These are phyloP conservation scores for Vigna angularis DNA, from an alignment of 306 rosid genomes.

Conservation along the genomic window DNA sequence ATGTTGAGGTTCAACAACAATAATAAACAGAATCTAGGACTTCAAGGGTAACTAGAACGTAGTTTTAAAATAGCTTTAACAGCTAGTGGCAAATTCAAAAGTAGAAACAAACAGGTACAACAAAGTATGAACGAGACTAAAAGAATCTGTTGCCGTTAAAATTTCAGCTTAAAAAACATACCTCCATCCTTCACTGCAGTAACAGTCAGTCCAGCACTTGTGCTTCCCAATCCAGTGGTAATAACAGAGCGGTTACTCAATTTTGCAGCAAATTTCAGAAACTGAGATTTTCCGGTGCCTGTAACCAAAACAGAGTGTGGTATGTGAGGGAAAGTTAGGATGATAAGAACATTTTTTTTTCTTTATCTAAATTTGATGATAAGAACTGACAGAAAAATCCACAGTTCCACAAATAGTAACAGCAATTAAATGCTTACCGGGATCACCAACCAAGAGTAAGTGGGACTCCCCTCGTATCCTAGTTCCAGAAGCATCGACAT, in stretches of 20 bases:
- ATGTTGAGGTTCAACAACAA: slow-evolving; percentile 26
- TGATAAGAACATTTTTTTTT: not conserved
- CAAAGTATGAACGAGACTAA: slow-evolving; percentile 19
- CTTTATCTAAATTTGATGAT: slow-evolving; percentile 10
- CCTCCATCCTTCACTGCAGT: slow-evolving; percentile 99
- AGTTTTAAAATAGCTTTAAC: slow-evolving; percentile 23
- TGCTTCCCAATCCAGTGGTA: slow-evolving; percentile 98
- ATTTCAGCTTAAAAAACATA: slow-evolving; percentile 32
- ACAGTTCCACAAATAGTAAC: slow-evolving; percentile 38
- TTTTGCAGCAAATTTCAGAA: slow-evolving; percentile 91
- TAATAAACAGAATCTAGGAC: slow-evolving; percentile 10
- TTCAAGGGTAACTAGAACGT: slow-evolving; percentile 16
- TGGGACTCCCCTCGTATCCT: slow-evolving; percentile 97
- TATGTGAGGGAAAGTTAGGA: slow-evolving; percentile 33
- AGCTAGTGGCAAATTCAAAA: slow-evolving; percentile 9
- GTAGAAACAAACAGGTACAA: slow-evolving; percentile 24
- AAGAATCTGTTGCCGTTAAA: slow-evolving; percentile 22
- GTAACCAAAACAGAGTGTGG: slow-evolving; percentile 23
- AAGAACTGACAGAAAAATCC: slow-evolving; percentile 29
- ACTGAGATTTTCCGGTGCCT: slow-evolving; percentile 98
- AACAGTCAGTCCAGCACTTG: slow-evolving; percentile 96
- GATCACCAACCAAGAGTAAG: slow-evolving; percentile 95
- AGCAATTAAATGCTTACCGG: slow-evolving; percentile 64
- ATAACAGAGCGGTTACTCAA: slow-evolving; percentile 94
- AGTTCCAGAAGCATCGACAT: slow-evolving; percentile 88